Evolutionary conservation across 306 rosid species (phyloP).

Genomic region (Cicer arietinum): DNA sequence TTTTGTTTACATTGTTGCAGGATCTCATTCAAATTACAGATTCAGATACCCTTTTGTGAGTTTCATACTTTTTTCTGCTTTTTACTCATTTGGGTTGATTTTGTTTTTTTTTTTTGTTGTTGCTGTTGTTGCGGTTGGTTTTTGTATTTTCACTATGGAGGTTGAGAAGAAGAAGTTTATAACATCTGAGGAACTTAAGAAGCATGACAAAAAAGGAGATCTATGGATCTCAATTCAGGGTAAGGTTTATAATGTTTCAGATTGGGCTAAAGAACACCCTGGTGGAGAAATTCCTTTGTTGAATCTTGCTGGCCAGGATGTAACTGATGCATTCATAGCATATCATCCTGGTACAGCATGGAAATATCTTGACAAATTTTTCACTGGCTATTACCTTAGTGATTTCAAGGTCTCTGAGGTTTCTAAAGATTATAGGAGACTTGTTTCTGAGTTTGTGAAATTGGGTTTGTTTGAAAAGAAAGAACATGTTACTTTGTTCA

Average conservation of each 20-base stretch:
- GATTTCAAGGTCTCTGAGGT: constrained; percentile 66
- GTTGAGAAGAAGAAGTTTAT: constrained; percentile 57
- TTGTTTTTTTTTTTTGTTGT: neutral
- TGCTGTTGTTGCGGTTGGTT: neutral
- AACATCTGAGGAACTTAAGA: constrained; percentile 53
- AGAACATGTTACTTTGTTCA: constrained; percentile 49
- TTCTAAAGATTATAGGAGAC: constrained; percentile 72
- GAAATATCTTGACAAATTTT: constrained; percentile 64
- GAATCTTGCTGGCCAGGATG: constrained; percentile 78
- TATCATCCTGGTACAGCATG: constrained; percentile 75
- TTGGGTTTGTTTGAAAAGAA: constrained; percentile 72
- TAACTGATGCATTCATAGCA: constrained; percentile 76
- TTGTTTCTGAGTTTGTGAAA: constrained; percentile 54
- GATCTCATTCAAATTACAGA: neutral
- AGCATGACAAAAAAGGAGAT: constrained; percentile 67
- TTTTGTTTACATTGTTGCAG: neutral
- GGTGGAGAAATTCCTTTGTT: constrained; percentile 67
- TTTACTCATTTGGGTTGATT: neutral
- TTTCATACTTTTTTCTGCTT: neutral
- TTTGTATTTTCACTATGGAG: constrained; percentile 30
- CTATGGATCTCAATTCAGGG: constrained; percentile 87
- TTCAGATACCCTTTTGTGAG: constrained; percentile 2
- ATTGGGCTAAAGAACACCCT: constrained; percentile 72
- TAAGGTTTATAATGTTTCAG: constrained; percentile 70
- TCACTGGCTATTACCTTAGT: constrained; percentile 62